Evolutionary conservation across 1,284 basidiomycete species (phyloP).

Genomic region (Trichosporon sp.): DNA sequence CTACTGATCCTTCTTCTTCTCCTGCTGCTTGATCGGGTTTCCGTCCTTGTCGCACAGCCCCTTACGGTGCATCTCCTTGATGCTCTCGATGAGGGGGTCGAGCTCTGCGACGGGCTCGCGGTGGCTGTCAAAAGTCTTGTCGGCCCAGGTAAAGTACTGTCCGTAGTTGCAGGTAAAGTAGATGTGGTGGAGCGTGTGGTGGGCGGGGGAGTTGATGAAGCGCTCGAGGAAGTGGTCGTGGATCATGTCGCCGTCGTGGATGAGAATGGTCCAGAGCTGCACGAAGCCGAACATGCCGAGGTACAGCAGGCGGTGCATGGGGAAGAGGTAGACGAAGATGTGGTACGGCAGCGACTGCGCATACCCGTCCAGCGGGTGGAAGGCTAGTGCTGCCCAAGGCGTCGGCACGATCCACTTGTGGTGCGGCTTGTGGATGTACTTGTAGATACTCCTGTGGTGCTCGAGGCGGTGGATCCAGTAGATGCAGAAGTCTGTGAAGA

Average conservation of each 20-base stretch:
- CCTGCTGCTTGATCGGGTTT: slow-evolving; percentile 24
- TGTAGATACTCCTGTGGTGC: slow-evolving; percentile 84
- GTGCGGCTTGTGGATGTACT: slow-evolving; percentile 88
- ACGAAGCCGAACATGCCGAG: slow-evolving; percentile 78
- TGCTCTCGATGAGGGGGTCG: slow-evolving; percentile 71
- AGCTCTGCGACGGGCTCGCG: slow-evolving; percentile 74
- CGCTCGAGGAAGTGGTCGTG: slow-evolving; percentile 83
- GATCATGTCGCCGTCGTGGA: slow-evolving; percentile 99
- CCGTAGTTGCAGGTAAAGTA: slow-evolving; percentile 97
- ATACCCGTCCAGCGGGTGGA: slow-evolving; percentile 95
- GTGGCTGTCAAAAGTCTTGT: slow-evolving; percentile 77
- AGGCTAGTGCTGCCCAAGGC: slow-evolving; percentile 92
- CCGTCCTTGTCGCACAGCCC: slow-evolving; percentile 35
- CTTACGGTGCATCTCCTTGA: slow-evolving; percentile 47
- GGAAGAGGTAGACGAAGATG: slow-evolving; percentile 85
- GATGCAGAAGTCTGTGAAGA: slow-evolving; percentile 86
- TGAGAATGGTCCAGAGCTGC: slow-evolving; percentile 89
- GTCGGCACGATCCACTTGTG: slow-evolving; percentile 99
- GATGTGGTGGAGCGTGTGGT: slow-evolving; percentile 93
- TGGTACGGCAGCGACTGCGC: slow-evolving; percentile 93
- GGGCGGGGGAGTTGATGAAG: slow-evolving; percentile 90
- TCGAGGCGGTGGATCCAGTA: slow-evolving; percentile 93
- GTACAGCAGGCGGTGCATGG: slow-evolving; percentile 77
- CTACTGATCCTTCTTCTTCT: neutral
- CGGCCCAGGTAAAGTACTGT: slow-evolving; percentile 94